phyloP scores from a whole-genome alignment of 2,329 filamentous ascomycete genomes.

The Alternaria burnsii region DNA sequence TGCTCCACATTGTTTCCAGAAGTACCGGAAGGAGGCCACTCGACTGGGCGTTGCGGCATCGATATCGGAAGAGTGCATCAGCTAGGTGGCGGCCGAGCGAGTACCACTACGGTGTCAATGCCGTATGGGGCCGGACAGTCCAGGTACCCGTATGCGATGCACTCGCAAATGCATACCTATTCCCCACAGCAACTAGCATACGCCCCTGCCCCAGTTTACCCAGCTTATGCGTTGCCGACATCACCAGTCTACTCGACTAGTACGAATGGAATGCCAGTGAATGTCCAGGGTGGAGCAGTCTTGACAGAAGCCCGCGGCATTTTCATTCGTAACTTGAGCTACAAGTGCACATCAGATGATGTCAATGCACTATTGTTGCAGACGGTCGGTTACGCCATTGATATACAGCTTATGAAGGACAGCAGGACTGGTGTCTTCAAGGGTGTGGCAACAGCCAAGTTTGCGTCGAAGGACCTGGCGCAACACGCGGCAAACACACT shows the following conservation, averaged over 20 bases:
- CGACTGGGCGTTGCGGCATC: constrained; percentile 40
- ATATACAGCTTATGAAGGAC: constrained; percentile 39
- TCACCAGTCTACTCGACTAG: constrained; percentile 42
- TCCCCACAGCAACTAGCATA: constrained; percentile 24
- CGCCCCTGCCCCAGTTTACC: constrained; percentile 26
- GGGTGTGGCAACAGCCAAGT: constrained; percentile 45
- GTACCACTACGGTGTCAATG: constrained; percentile 13
- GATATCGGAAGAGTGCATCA: constrained; percentile 40
- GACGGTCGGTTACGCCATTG: constrained; percentile 35
- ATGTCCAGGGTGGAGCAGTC: constrained; percentile 46
- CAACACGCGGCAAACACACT: constrained; percentile 39
- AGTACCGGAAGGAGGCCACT: constrained; percentile 38
- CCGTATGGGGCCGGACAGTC: constrained; percentile 31
- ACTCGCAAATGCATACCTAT: constrained; percentile 32
- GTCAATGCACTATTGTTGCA: constrained; percentile 40
- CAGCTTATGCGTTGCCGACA: constrained; percentile 25
- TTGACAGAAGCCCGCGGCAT: constrained; percentile 50
- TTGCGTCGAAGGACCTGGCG: constrained; percentile 42
- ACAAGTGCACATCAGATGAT: constrained; percentile 35
- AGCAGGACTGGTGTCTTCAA: constrained; percentile 37
- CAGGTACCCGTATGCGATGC: constrained; percentile 34
- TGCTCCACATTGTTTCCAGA: constrained; percentile 40
- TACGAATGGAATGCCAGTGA: constrained; percentile 47
- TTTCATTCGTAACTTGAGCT: constrained; percentile 47
- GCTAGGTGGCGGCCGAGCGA: constrained; percentile 16